A percentile compares a stretch with the other conserved stretches of the same genome.
Conservation (phyloP, 2,329 filamentous ascomycete genomes). For the Colletotrichum orchidophilum region DNA sequence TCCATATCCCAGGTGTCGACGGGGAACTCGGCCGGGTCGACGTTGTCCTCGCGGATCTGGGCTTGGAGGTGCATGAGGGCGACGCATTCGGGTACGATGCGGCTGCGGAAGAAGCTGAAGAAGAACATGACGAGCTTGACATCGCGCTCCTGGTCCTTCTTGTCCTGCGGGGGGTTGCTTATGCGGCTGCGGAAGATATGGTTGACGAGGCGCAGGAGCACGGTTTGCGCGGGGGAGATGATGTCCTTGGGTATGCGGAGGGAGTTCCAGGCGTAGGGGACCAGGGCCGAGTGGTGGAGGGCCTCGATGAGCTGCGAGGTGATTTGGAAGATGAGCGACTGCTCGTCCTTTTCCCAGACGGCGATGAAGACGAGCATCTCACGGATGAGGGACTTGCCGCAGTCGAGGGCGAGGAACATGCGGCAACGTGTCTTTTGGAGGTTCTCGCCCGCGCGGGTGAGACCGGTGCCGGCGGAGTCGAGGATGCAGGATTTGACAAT, state of each 20-base stretch:
- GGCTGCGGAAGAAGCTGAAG: constrained; percentile 89
- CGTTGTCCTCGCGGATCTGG: constrained; percentile 81
- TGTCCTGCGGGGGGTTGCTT: constrained; percentile 54
- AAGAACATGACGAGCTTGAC: constrained; percentile 83
- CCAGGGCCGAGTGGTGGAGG: constrained; percentile 86
- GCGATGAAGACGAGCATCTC: constrained; percentile 96
- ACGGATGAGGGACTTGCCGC: constrained; percentile 86
- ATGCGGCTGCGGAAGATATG: constrained; percentile 79
- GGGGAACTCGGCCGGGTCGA: constrained; percentile 87
- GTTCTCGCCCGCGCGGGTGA: constrained; percentile 76
- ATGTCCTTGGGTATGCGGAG: constrained; percentile 95
- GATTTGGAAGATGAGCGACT: constrained; percentile 94
- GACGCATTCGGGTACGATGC: constrained; percentile 92
- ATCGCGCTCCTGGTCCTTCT: constrained; percentile 64
- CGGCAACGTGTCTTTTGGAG: constrained; percentile 91
- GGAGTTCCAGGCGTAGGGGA: constrained; percentile 92
- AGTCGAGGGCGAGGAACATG: constrained; percentile 88
- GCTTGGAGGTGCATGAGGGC: constrained; percentile 95
- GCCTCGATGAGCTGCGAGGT: constrained; percentile 96
- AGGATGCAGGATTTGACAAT: constrained; percentile 96
- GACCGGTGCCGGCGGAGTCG: constrained; percentile 77
- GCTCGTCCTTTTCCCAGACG: constrained; percentile 94
- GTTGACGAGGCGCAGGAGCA: constrained; percentile 89
- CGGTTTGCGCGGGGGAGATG: constrained; percentile 92
- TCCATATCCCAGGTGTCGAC: constrained; percentile 98